phyloP scores from a whole-genome alignment of 176 grass and related monocot genomes.

The Rhynchospora tenuis region DNA sequence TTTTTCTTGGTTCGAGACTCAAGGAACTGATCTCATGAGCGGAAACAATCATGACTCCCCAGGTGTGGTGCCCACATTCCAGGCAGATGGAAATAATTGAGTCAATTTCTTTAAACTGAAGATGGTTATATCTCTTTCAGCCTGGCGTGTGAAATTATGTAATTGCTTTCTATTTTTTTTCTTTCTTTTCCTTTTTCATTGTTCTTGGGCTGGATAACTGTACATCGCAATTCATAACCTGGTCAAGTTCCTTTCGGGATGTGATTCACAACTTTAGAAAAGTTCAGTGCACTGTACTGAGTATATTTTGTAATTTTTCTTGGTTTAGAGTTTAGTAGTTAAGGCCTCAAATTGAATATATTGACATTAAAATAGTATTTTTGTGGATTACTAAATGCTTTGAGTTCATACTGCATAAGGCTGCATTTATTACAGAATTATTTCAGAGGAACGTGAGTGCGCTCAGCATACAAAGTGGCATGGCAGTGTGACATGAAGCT shows the following conservation, averaged over 20 bases:
- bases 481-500: not conserved
- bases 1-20: constrained; percentile 44
- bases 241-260: not conserved
- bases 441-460: not conserved
- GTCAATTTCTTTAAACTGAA: not conserved
- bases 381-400: not conserved
- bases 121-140: constrained; percentile 9
- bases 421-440: not conserved
- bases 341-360: not conserved
- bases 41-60: constrained; percentile 58
- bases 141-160: constrained; percentile 16
- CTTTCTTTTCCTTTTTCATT: constrained; percentile 7
- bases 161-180: constrained; percentile 7
- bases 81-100: constrained; percentile 21
- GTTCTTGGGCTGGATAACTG: not conserved
- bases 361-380: not conserved
- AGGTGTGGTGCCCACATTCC: constrained; percentile 42
- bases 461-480: not conserved
- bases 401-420: not conserved
- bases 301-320: not conserved
- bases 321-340: not conserved
- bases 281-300: not conserved
- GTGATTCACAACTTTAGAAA: not conserved
- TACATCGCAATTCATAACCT: not conserved
- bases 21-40: constrained; percentile 36